Conservation (phyloP, 495 filamentous ascomycete genomes). For the Tuber calosporum region DNA sequence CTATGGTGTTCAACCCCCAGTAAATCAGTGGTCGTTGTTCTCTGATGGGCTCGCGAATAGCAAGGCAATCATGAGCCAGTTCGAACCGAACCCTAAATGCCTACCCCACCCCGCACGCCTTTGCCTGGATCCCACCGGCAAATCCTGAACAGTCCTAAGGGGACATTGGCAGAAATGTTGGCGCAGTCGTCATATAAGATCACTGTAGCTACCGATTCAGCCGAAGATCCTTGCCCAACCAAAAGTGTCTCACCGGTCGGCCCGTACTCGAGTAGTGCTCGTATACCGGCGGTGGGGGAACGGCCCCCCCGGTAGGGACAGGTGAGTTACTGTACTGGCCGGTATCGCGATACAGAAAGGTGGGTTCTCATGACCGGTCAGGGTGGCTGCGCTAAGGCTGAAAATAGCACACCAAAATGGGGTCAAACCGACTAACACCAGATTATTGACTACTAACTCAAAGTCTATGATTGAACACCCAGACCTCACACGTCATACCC, state of each 20-base stretch:
- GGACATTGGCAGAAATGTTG: neutral
- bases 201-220: neutral
- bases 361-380: neutral
- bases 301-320: neutral
- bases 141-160: neutral
- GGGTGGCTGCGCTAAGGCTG: neutral
- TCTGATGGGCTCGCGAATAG: too few relatives aligned
- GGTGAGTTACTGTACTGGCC: neutral
- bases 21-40: neutral
- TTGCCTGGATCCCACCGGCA: neutral
- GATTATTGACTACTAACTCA: neutral
- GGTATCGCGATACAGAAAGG: neutral
- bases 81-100: too few relatives aligned
- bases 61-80: too few relatives aligned
- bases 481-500: neutral
- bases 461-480: neutral
- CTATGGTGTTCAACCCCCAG: neutral
- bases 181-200: neutral
- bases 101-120: too few relatives aligned
- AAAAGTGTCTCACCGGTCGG: neutral
- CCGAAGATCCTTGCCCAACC: too few relatives aligned
- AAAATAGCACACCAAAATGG: neutral
- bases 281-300: neutral
- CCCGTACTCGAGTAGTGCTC: too few relatives aligned
- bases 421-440: neutral